Evolutionary conservation across 2,329 filamentous ascomycete genomes (phyloP).

Genomic region (Cercospora zeina): DNA sequence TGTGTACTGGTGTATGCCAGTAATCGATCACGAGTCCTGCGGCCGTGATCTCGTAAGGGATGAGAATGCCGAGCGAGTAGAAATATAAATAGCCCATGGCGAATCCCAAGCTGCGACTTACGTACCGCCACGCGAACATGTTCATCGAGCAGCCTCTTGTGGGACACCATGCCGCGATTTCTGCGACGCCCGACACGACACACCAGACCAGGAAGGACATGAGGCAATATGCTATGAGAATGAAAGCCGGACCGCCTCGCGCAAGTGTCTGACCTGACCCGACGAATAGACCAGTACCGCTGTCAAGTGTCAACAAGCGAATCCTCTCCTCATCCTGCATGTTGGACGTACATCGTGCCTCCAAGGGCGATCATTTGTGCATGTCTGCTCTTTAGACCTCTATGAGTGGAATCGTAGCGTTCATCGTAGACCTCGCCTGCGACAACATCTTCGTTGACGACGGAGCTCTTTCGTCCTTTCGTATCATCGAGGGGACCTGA

Average conservation of each 20-base stretch:
- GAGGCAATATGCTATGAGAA: constrained; percentile 46
- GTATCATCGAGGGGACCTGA: constrained; percentile 20
- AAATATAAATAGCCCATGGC: constrained; percentile 49
- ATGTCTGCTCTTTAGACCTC: constrained; percentile 45
- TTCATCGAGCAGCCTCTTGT: constrained; percentile 55
- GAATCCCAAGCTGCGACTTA: constrained; percentile 49
- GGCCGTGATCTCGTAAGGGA: constrained; percentile 43
- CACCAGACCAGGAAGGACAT: constrained; percentile 48
- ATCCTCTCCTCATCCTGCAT: background rate
- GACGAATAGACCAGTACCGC: constrained; percentile 43
- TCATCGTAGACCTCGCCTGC: constrained; percentile 31
- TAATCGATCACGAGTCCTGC: constrained; percentile 41
- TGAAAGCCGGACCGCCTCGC: constrained; percentile 45
- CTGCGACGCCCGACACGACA: constrained; percentile 54
- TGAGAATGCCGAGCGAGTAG: constrained; percentile 45
- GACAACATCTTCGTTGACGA: constrained; percentile 30
- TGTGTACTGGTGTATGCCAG: constrained; percentile 43
- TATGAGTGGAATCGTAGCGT: constrained; percentile 43
- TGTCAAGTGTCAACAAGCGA: constrained; percentile 9
- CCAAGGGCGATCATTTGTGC: constrained; percentile 42
- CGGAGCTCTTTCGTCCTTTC: constrained; percentile 21
- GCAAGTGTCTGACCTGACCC: constrained; percentile 43
- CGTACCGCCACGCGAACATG: constrained; percentile 50
- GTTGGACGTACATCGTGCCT: constrained; percentile 32
- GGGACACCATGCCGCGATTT: constrained; percentile 62